phyloP scores from a whole-genome alignment of 768 basidiomycete species.

The Gelatoporia subvermispora region DNA sequence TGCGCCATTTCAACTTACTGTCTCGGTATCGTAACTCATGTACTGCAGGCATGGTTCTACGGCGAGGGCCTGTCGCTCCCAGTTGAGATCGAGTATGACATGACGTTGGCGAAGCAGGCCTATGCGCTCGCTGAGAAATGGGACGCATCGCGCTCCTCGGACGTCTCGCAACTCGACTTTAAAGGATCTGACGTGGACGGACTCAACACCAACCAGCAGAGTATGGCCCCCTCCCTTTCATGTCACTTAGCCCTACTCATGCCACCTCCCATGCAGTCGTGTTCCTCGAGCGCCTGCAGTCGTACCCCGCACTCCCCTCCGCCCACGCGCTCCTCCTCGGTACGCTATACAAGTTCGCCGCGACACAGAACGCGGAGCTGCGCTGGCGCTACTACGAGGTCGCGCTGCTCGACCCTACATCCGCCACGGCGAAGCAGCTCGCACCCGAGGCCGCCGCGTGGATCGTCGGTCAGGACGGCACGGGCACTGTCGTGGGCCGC shows the following conservation, averaged over 20 bases:
- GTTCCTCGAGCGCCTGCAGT: conserved; percentile 76
- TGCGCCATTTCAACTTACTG: conserved; percentile 17
- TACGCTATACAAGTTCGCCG: conserved; percentile 40
- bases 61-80: conserved; percentile 75
- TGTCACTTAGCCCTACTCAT: not conserved
- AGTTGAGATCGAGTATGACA: conserved; percentile 71
- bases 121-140: conserved; percentile 71
- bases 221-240: conserved; percentile 33
- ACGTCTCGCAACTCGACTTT: conserved; percentile 50
- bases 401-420: conserved; percentile 48
- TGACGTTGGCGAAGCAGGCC: conserved; percentile 61
- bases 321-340: conserved; percentile 59
- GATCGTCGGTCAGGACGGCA: conserved; percentile 59
- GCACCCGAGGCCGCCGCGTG: conserved; percentile 55
- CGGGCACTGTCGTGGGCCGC: conserved; percentile 63
- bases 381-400: conserved; percentile 75
- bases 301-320: conserved; percentile 55
- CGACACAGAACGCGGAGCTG: conserved; percentile 71
- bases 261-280: conserved; percentile 46
- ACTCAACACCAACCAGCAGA: conserved; percentile 74
- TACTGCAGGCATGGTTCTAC: conserved; percentile 67
- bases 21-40: not conserved
- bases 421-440: conserved; percentile 45
- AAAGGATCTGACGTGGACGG: conserved; percentile 49
- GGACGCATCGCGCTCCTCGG: conserved; percentile 55